phyloP scores from a whole-genome alignment of 2,329 filamentous ascomycete species.

The Fonsecaea erecta region DNA sequence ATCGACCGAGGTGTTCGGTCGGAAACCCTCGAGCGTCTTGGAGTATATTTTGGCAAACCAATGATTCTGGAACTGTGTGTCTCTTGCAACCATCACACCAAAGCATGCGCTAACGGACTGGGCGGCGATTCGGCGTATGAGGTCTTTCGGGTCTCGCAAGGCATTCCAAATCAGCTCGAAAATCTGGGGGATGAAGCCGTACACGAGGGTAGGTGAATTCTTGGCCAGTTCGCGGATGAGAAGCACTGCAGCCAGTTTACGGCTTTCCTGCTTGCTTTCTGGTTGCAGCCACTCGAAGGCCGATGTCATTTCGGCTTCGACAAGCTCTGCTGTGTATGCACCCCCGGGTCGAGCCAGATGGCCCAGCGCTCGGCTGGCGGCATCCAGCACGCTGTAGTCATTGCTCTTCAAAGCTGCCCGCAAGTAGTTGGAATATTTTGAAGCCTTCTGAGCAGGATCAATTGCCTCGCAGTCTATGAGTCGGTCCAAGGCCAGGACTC shows the following conservation, averaged over 20 bases:
- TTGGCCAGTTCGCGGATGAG: conserved; percentile 87
- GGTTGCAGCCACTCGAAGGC: conserved; percentile 96
- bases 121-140: conserved; percentile 89
- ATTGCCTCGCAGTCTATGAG: conserved; percentile 97
- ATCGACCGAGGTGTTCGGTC: conserved; percentile 75
- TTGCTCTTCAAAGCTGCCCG: conserved; percentile 86
- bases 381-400: conserved; percentile 87
- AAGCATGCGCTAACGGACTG: conserved; percentile 95
- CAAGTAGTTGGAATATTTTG: conserved; percentile 88
- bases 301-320: conserved; percentile 95
- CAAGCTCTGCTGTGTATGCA: conserved; percentile 89
- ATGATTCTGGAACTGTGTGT: conserved; percentile 80
- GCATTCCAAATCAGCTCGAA: conserved; percentile 97
- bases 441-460: conserved; percentile 90
- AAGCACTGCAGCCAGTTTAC: conserved; percentile 89
- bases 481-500: conserved; percentile 87
- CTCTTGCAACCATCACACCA: conserved; percentile 90
- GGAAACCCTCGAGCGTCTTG: conserved; percentile 79
- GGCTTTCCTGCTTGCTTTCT: conserved; percentile 82
- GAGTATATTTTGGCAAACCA: conserved; percentile 93
- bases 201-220: conserved; percentile 93
- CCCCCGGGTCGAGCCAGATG: conserved; percentile 91
- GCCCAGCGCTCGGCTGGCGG: conserved; percentile 85
- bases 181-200: conserved; percentile 91
- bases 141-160: conserved; percentile 82